phyloP scores from a whole-genome alignment of 768 basidiomycete genomes.

The Mrakia blollopis region DNA sequence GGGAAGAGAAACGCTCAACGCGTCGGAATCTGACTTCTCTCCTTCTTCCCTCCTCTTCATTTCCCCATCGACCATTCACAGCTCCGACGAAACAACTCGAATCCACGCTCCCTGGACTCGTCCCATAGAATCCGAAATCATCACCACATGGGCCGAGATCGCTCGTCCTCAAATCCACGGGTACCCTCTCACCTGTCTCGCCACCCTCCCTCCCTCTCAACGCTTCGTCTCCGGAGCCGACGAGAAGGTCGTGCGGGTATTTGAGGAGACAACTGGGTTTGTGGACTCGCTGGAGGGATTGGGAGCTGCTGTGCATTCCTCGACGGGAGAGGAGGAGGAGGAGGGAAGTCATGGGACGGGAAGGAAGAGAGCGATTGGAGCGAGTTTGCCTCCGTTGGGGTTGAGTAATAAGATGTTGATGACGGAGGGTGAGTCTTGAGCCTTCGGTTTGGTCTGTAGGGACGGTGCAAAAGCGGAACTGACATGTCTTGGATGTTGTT shows the following conservation, averaged over 20 bases:
- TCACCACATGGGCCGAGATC: constrained; percentile 55
- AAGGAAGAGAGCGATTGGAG: constrained; percentile 58
- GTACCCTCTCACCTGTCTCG: constrained; percentile 78
- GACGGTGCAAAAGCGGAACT: constrained; percentile 19
- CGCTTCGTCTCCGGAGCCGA: constrained; percentile 88
- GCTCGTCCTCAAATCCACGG: constrained; percentile 94
- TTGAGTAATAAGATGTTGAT: constrained; percentile 82
- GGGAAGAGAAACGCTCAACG: not conserved
- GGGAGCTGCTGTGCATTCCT: constrained; percentile 47
- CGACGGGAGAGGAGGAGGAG: constrained; percentile 48
- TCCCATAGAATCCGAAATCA: constrained; percentile 16
- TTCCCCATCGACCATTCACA: constrained; percentile 42
- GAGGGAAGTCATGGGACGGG: constrained; percentile 21
- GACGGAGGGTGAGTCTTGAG: constrained; percentile 55
- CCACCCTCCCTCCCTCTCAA: constrained; percentile 58
- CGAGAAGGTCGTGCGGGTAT: constrained; percentile 90
- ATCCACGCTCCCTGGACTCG: constrained; percentile 63
- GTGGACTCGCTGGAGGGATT: constrained; percentile 56
- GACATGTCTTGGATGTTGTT: not conserved
- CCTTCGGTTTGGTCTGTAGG: not conserved
- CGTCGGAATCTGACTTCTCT: not conserved
- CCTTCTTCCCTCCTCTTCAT: not conserved
- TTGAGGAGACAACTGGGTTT: constrained; percentile 82
- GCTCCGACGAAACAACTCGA: constrained; percentile 85
- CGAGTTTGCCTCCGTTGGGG: constrained; percentile 87